These are phyloP conservation scores for Cyclocybe aegerita DNA, from an alignment of 768 basidiomycete species.

Conservation along the genomic window DNA sequence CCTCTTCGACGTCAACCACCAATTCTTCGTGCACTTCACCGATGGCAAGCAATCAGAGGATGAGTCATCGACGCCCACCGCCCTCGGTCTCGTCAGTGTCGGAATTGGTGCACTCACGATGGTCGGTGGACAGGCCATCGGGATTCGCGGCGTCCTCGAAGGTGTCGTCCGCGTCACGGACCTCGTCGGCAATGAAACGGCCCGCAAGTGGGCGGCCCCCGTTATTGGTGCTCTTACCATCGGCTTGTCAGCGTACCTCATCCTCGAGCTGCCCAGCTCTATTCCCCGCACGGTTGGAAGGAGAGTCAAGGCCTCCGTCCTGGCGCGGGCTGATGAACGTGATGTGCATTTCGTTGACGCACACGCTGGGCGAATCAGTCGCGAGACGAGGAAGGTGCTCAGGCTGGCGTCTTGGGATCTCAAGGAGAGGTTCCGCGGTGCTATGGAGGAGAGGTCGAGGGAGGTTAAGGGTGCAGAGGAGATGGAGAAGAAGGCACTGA, in stretches of 20 bases:
- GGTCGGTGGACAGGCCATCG: conserved; percentile 81
- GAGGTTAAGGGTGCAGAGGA: conserved; percentile 82
- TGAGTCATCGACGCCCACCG: conserved; percentile 49
- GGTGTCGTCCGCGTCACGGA: conserved; percentile 75
- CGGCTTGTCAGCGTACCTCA: conserved; percentile 75
- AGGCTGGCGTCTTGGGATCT: conserved; percentile 90
- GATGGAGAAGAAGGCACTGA: conserved; percentile 63
- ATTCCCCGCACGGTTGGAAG: conserved; percentile 91
- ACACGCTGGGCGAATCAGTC: conserved; percentile 68
- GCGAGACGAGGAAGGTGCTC: conserved; percentile 93
- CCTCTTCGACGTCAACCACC: conserved; percentile 82
- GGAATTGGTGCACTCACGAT: conserved; percentile 87
- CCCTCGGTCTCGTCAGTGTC: conserved; percentile 71
- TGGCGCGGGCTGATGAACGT: conserved; percentile 44
- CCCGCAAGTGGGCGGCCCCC: conserved; percentile 87
- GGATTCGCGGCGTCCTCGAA: conserved; percentile 75
- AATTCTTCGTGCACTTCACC: conserved; percentile 71
- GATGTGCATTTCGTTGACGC: conserved; percentile 62
- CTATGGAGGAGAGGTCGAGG: conserved; percentile 75
- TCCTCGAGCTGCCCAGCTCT: conserved; percentile 83
- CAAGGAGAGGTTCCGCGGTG: conserved; percentile 73
- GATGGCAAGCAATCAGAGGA: conserved; percentile 37
- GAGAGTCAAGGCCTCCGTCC: conserved; percentile 68
- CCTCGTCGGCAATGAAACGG: conserved; percentile 74
- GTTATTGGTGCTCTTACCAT: conserved; percentile 74